These are phyloP conservation scores for Phytophthora sp. DNA, from an alignment of 352 stramenopile genomes.

Conservation along the genomic window DNA sequence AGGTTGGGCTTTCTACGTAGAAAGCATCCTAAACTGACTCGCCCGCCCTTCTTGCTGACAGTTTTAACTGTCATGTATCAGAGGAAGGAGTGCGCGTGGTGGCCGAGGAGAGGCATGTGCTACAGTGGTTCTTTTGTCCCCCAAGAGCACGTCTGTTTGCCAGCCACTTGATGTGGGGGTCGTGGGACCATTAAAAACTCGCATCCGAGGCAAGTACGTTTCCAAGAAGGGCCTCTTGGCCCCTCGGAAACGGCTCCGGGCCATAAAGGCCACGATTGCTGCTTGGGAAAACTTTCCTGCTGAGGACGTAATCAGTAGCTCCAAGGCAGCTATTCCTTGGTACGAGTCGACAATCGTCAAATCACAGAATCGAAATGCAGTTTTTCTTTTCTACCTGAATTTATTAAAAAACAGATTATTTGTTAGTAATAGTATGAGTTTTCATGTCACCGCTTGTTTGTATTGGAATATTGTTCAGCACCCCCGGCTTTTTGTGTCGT, in stretches of 20 bases:
- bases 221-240: background rate
- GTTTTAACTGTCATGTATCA: constrained; percentile 30
- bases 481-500: background rate
- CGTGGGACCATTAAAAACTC: background rate
- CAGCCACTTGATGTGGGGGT: too few species aligned
- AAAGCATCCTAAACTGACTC: constrained; percentile 14
- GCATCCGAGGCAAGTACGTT: background rate
- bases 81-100: constrained; percentile 23
- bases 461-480: background rate
- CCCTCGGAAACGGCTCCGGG: constrained; percentile 9
- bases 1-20: constrained; percentile 3
- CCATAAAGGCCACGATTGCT: constrained; percentile 9
- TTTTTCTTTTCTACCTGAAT: background rate
- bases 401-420: background rate
- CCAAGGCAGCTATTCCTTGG: constrained; percentile 7
- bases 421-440: background rate
- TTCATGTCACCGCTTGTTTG: background rate
- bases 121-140: too few species aligned
- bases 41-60: constrained; percentile 28
- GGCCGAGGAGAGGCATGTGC: constrained; percentile 14
- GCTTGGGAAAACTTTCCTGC: background rate
- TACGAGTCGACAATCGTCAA: constrained; percentile 5
- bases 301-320: constrained; percentile 13
- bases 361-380: background rate
- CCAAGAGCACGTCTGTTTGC: too few species aligned